Base-by-base conservation (phyloP, 306 rosid species). In the Inga oerstediana region DNA sequence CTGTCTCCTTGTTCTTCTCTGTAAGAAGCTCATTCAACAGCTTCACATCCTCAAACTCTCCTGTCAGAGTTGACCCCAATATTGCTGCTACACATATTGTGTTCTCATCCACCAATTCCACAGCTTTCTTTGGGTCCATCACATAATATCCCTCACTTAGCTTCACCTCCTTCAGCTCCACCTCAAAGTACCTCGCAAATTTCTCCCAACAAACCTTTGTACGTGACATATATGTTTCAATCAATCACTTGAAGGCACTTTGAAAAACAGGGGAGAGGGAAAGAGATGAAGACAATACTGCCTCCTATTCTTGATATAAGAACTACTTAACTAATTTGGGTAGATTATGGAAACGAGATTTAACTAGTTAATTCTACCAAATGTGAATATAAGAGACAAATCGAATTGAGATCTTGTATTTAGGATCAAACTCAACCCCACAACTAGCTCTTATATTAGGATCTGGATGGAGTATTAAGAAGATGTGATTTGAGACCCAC, bases 191-290 rank as follows among this genome's bases (percentile, higher is more conserved):
- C 90, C 94, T 90, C 0, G 96, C 99, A 80, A 95, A 95, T 80
- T 95, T 93, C 84, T 95, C 98, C 99, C 99, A 93, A 80, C 99
- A 95, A 19, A 95, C 98, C 98, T 95, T 84, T 46, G 45, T n/a
- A 68, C 22, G 58, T 17, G 76, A 27, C 73, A 88, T 48, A 12
- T 68, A 39, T 10, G 14, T 59, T 56, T 54, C 61, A 54, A 17
- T 37, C 61, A 54, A 75, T 48, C 51, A 45, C 41, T 49, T 24
- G 0, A 80, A 34, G 75, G 48, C 66, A 74, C 69, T 67, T 48
- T 69, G 68, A 62, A 62, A 62, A 24, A 27, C 19, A 62, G 16
- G 32, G 69, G 39, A 64, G 41, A 64, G 9, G 14, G 8, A 64
- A 2, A 61, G 35, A 24, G 19, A 27, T 64, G 15, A 30, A 64